Base-by-base conservation (phyloP, 352 stramenopile genomes). In the Peronospora belbahrii region DNA sequence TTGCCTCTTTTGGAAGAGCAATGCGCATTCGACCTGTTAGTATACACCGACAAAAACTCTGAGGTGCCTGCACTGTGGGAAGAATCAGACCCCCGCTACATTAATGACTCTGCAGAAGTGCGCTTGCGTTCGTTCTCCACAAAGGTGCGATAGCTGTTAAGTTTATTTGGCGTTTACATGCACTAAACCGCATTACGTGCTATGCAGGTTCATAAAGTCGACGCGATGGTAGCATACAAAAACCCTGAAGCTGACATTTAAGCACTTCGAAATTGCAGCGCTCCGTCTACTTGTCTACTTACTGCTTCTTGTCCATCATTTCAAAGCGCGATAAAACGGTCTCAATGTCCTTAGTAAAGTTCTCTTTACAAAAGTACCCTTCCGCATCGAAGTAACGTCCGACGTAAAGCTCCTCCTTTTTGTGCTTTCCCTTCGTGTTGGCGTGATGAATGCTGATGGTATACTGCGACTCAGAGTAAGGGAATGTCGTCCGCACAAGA, bases 221-320 rank as follows among this genome's bases (percentile, higher is more conserved):
- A 99, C 52, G 95, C 94, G 7, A 96, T 97, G 70, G 97, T 99
- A 40, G 88, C 95, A 20, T 99, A 98, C 76, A 97, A 97, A 63
- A 88, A 94, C 44, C 80, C 83, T 27, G 78, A 94, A 57, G 60
- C 62, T 32, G 74, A 94, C 54, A 70, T 89, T 43, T 87, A 76
- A 67, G 37, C 33, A 43, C 43, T 28, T 33, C 43, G 48, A 39
- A 41, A 40, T 40, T 52, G 38, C 33, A 56, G 25, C 22, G 20
- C 37, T 43, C 34, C 42, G 64, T 37, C 23, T 43, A 15, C 36
- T 43, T 48, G 31, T 58, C 52, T 58, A 41, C 62, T 56, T 62
- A 67, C 61, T 85, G 86, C 52, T 83, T 71, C 48, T 81, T 83
- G 56, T 89, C 85, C 42, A n/a, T n/a, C n/a, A 65, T 83, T 48